Percentiles rank a stretch among this genome's conserved stretches.
Evolutionary conservation across 352 stramenopile genomes (phyloP).

Genomic region (Phytopythium kandeliae): DNA sequence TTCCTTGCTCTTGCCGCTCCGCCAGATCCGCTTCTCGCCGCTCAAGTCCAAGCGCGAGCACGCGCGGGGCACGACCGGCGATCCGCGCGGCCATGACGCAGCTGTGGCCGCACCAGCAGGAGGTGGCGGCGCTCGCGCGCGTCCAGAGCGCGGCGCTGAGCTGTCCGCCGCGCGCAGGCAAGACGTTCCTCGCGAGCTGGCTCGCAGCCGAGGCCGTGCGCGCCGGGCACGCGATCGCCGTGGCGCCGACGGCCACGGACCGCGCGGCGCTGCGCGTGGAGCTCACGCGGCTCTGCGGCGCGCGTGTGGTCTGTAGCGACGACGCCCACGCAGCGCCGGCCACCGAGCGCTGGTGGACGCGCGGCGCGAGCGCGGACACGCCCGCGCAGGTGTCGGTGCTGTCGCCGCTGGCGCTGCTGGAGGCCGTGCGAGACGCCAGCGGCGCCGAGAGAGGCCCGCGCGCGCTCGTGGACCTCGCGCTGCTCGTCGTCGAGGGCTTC

Average conservation of each 20-base stretch:
- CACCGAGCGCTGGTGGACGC: constrained; percentile 12
- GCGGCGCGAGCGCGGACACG: background rate
- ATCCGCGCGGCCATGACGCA: constrained; percentile 6
- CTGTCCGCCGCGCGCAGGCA: constrained; percentile 48
- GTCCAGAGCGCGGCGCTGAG: constrained; percentile 60
- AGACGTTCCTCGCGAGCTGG: constrained; percentile 59
- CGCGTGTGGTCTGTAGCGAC: constrained; percentile 31
- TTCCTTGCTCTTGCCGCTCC: background rate
- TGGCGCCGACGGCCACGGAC: constrained; percentile 27
- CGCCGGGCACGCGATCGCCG: constrained; percentile 24
- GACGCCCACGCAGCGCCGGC: background rate
- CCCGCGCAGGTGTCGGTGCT: constrained; percentile 30
- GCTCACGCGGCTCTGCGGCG: constrained; percentile 36
- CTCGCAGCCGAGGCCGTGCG: constrained; percentile 36
- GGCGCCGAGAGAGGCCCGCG: constrained; percentile 4
- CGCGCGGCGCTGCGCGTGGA: constrained; percentile 27
- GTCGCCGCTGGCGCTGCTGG: constrained; percentile 38
- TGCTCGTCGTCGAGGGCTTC: constrained; percentile 60
- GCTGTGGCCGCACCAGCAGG: constrained; percentile 56
- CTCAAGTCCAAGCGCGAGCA: background rate
- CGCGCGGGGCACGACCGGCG: background rate
- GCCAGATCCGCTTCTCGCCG: no score
- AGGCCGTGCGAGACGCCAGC: constrained; percentile 19
- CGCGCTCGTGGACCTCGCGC: constrained; percentile 18
- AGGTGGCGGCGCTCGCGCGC: constrained; percentile 63